Percentiles rank a stretch among this genome's conserved stretches.
Conservation (phyloP, 2,329 filamentous ascomycete genomes). For the Incumbomyces lentus region DNA sequence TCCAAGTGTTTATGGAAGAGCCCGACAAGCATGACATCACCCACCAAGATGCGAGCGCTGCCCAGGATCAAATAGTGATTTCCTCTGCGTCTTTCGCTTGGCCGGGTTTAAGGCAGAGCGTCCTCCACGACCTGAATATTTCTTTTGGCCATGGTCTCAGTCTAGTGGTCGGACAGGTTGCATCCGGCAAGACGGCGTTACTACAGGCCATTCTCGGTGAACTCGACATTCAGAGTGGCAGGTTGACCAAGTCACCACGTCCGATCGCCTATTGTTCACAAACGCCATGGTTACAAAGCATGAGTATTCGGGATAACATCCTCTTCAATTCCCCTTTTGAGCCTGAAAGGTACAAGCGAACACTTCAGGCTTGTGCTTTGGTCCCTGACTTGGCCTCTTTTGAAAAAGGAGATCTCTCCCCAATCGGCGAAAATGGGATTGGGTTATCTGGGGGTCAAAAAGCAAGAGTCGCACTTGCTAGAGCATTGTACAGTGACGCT, state of each 20-base stretch:
- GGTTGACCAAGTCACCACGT: conserved; percentile 43
- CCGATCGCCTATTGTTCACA: conserved; percentile 53
- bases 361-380: conserved; percentile 55
- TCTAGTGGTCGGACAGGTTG: conserved; percentile 54
- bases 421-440: conserved; percentile 52
- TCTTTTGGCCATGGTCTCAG: conserved; percentile 48
- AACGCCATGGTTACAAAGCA: conserved; percentile 58
- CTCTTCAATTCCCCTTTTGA: conserved; percentile 58
- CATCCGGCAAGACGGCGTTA: conserved; percentile 52
- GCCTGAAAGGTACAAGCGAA: conserved; percentile 55
- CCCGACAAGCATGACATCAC: conserved; percentile 62
- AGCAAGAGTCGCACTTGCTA: conserved; percentile 49
- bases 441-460: conserved; percentile 53
- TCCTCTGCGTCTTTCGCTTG: conserved; percentile 64
- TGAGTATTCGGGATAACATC: conserved; percentile 60
- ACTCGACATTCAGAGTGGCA: conserved; percentile 43
- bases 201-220: conserved; percentile 51
- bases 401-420: conserved; percentile 53
- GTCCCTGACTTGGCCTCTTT: conserved; percentile 52
- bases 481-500: conserved; percentile 49
- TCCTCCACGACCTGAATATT: conserved; percentile 45
- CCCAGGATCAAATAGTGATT: conserved; percentile 38
- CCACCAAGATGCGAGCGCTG: conserved; percentile 34
- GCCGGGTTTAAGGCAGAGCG: conserved; percentile 54
- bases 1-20: conserved; percentile 79